Conservation (phyloP, 495 filamentous ascomycete genomes). For the Trichoderma asperelloides region DNA sequence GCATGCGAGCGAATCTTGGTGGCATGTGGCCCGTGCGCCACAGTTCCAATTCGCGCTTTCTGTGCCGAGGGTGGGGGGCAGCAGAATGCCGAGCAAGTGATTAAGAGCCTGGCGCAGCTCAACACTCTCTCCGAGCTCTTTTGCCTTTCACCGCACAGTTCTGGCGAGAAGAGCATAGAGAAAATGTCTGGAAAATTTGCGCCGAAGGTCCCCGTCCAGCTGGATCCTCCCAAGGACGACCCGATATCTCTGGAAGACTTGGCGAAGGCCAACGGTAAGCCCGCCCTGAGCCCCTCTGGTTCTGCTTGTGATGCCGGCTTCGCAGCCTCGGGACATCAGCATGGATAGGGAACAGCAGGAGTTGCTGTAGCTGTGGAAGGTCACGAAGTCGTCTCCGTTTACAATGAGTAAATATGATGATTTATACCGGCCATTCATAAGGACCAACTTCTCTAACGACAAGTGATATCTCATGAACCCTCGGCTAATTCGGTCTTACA, state of each 20-base stretch:
- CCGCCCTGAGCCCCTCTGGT: neutral
- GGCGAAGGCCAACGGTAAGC: slow-evolving; percentile 70
- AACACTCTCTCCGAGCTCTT: neutral
- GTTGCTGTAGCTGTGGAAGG: too few species aligned
- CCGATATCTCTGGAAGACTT: slow-evolving; percentile 67
- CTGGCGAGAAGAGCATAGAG: too few species aligned
- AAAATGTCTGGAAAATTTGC: slow-evolving; percentile 63
- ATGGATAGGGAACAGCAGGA: too few species aligned
- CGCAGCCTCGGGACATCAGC: too few species aligned
- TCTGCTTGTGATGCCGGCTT: neutral
- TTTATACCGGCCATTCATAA: neutral
- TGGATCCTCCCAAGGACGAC: slow-evolving; percentile 83
- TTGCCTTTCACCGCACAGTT: neutral
- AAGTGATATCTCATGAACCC: neutral
- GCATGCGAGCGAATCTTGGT: neutral
- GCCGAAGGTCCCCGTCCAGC: slow-evolving; percentile 72
- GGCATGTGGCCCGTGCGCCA: neutral
- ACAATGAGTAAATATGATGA: neutral
- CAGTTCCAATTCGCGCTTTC: neutral
- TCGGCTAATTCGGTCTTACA: slow-evolving; percentile 16
- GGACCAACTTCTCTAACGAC: neutral
- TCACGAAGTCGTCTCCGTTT: neutral
- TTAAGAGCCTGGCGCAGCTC: neutral
- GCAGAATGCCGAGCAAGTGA: neutral
- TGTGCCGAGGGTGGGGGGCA: neutral